phyloP scores from a whole-genome alignment of 1,284 basidiomycete genomes.

The Irpex rosettiformis region DNA sequence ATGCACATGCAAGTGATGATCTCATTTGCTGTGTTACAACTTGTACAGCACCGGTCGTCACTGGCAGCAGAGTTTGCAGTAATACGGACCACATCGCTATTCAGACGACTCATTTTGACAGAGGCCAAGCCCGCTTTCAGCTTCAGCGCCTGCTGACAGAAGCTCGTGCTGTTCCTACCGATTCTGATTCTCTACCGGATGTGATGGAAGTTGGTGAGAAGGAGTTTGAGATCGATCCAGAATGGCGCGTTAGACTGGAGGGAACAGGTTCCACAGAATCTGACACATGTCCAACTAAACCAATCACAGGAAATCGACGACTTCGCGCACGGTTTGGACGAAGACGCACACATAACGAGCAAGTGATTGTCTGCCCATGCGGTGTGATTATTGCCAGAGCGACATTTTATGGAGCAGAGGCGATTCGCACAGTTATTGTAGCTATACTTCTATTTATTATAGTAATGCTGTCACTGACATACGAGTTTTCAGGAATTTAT shows the following conservation, averaged over 20 bases:
- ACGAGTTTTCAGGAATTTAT: constrained; percentile 9
- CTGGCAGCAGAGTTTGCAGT: background rate
- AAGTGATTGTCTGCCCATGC: constrained; percentile 18
- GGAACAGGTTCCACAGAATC: background rate
- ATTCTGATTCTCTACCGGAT: background rate
- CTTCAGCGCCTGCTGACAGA: background rate
- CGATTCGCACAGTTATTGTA: constrained; percentile 12
- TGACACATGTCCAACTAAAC: background rate
- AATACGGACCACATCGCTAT: background rate
- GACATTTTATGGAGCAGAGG: constrained; percentile 21
- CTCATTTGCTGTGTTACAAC: background rate
- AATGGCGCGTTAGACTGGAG: background rate
- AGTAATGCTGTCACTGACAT: background rate
- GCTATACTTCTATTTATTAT: background rate
- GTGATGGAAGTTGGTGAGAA: background rate
- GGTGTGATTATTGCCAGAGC: constrained; percentile 20
- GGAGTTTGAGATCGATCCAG: background rate
- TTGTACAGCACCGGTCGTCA: background rate
- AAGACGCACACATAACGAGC: constrained; percentile 24
- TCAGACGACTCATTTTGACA: background rate
- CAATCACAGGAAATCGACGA: constrained; percentile 2
- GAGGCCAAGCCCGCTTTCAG: background rate
- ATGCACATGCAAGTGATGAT: background rate
- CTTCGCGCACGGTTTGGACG: constrained; percentile 19
- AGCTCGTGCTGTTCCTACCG: background rate